Evolutionary conservation across 495 filamentous ascomycete genomes (phyloP), one percentile per base, ranked within the genome.

Genomic region (Mytilinidion resinicola): DNA sequence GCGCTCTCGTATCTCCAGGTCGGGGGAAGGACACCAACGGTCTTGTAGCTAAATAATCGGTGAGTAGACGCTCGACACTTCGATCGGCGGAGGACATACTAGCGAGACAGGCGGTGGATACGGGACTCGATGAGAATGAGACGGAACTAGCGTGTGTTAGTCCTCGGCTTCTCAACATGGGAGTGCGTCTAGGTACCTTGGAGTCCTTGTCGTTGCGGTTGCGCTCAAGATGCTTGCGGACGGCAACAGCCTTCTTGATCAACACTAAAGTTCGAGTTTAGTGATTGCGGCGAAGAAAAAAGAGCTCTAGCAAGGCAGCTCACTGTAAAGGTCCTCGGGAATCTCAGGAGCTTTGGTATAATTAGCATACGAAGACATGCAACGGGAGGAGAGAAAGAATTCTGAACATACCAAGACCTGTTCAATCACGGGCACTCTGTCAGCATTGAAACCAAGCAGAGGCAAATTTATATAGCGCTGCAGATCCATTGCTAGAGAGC

Each of bases 131-230:
- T 91, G 61, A 99, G 87, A 88, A 99, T 97, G 57, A 99, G 86
- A 72, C 92, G 91, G 88, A 49, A 49, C 46, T 49, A 12, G 21
- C 39, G 39, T 4, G 4, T 47, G 51, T 63, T 41, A 63, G 61
- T 14, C 14, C 34, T 19, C 17, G 2, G 33, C 42, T 12, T 9
- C 6, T 30, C 25, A 30, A 30, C 25, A 30, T 3, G 25, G 25
- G 25, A 30, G 25, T 30, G 6, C 3, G 6, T 30, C 25, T 30
- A 30, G 6, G 60, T 53, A 98, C 96, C 83, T 98, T 98, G 83
- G 84, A 86, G 82, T 97, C 93, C 80, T 90, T 95, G 85, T 97
- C 93, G 84, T 99, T 99, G 77, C 93, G 91, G 85, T 99, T 99
- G 78, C 90, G 87, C 83, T 97, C 91, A 66, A 99, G 89, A 80